These are phyloP conservation scores for Anisodus tanguticus DNA, from an alignment of 257 asterid genomes.

Conservation along the genomic window DNA sequence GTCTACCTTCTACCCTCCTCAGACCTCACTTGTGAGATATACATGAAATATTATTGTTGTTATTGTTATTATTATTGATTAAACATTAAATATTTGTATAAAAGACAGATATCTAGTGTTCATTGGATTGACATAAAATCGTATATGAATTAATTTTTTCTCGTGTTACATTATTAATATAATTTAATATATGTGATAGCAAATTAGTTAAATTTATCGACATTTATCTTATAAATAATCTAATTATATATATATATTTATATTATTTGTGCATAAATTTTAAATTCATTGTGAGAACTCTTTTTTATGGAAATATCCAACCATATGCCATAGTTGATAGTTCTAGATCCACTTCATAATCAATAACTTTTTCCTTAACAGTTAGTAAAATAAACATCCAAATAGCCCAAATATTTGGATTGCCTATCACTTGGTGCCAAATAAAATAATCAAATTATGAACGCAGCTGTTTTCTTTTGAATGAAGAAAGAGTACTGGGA, in stretches of 20 bases:
- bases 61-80: too few relatives aligned
- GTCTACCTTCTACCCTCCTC: too few relatives aligned
- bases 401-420: conserved; percentile 12
- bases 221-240: too few relatives aligned
- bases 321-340: not conserved
- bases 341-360: not conserved
- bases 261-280: not conserved
- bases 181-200: not conserved
- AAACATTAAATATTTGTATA: too few relatives aligned
- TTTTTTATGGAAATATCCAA: not conserved
- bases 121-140: not conserved
- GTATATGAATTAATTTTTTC: too few relatives aligned
- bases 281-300: not conserved
- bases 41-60: too few relatives aligned
- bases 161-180: not conserved
- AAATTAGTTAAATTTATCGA: not conserved
- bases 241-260: too few relatives aligned
- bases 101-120: too few relatives aligned
- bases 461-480: conserved; percentile 35
- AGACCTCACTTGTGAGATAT: too few relatives aligned
- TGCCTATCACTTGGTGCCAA: not conserved
- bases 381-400: not conserved
- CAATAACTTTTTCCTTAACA: not conserved
- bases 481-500: conserved; percentile 48
- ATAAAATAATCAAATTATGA: not conserved